A percentile compares a stretch with the other conserved stretches of the same genome.
Evolutionary conservation across 2,329 filamentous ascomycete genomes (phyloP).

Genomic region (Curvularia hawaiiensis): DNA sequence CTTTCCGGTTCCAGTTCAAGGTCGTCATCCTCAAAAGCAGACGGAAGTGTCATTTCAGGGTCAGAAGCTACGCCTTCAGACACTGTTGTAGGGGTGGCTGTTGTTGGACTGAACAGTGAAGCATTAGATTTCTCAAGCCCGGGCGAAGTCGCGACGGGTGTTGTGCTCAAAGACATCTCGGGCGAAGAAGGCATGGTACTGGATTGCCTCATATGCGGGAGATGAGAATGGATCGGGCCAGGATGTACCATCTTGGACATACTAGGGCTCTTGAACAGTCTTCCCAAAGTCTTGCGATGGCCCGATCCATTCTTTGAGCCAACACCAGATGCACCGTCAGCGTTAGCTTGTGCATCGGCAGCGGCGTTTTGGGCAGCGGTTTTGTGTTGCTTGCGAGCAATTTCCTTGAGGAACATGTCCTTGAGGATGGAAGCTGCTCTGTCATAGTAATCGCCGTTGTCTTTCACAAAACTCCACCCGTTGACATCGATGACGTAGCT

Average conservation of each 20-base stretch:
- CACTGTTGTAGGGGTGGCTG: conserved; percentile 12
- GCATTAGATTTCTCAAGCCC: conserved; percentile 48
- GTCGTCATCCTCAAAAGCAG: conserved; percentile 35
- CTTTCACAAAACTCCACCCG: conserved; percentile 99
- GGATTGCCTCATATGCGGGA: conserved; percentile 43
- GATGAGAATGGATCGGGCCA: conserved; percentile 38
- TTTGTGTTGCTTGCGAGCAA: conserved; percentile 61
- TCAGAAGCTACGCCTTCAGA: conserved; percentile 36
- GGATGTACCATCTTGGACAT: conserved; percentile 62
- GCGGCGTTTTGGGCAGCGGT: conserved; percentile 44
- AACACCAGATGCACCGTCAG: conserved; percentile 22
- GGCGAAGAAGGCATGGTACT: conserved; percentile 50
- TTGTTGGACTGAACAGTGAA: conserved; percentile 24
- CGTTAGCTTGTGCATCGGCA: conserved; percentile 42
- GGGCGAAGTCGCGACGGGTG: conserved; percentile 52
- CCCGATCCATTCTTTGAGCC: conserved; percentile 43
- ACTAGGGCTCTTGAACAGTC: conserved; percentile 68
- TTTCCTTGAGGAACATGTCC: conserved; percentile 86
- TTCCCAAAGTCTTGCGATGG: conserved; percentile 58
- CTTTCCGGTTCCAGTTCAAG: conserved; percentile 25
- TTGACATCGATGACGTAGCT: conserved; percentile 99
- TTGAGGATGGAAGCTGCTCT: conserved; percentile 84
- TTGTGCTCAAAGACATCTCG: conserved; percentile 50
- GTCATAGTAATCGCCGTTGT: conserved; percentile 98
- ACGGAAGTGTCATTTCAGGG: conserved; percentile 39